Base-by-base conservation (phyloP, 768 basidiomycete genomes). In the Suillus cothurnatus region DNA sequence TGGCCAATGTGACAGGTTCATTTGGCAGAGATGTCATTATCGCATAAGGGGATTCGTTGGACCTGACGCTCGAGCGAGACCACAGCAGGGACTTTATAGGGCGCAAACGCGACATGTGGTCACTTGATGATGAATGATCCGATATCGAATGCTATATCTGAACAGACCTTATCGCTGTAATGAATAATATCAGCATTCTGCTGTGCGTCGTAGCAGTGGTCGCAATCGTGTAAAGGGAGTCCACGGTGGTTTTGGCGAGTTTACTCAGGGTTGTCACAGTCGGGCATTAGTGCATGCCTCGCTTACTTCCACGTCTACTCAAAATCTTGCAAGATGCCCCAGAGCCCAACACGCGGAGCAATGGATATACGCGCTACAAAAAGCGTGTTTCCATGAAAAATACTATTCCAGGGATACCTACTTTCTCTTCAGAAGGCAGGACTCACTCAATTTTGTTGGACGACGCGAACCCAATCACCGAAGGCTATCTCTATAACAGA, bases 231-330 rank as follows among this genome's bases (percentile, higher is more conserved):
- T 41, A 59, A 59, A 59, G 26, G 26, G 28, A 12, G 17, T 59
- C 19, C 19, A 38, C 57, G 9, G 38, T 59, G 2, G 31, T 17
- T 31, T 32, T 8, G 39, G 36, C 38, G 17, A 65, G 63, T 21
- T 21, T 55, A 34, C 19, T 26, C 50, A 52, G 50, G 31, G 38
- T 32, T 26, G 32, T 57, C 41, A 21, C 32, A 6, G 61, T 28
- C 53, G 3, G 32, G 21, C 47, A 14, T 49, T 6, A 50, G 15
- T 52, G 45, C 64, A 92, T 92, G 91, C 85, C 88, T 72, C 89
- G 90, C 69, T 80, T 93, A 72, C 76, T 91, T 64, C 89, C 89
- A 50, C 89, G 90, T 71, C 85, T 92, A 19, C 74, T 86, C 55
- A 73, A 79, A 64, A 72, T 69, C 26, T 73, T 88, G 53, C 71